Evolutionary conservation across 495 filamentous ascomycete genomes (phyloP).

Genomic region (Xylaria palmicola): DNA sequence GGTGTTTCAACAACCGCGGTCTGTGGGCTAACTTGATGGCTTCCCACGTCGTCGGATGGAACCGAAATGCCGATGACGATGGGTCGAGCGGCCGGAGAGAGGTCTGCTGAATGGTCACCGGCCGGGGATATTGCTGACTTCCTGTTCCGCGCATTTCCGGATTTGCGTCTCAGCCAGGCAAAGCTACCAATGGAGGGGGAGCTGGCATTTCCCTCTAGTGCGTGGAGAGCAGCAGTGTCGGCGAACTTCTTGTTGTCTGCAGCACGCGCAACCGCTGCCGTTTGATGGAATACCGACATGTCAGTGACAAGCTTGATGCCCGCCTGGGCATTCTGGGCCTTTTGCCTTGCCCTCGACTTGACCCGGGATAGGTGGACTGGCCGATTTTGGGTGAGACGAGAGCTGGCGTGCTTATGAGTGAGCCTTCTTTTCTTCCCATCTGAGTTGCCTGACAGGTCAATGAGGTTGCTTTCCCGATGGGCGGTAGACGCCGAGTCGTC

Average conservation of each 20-base stretch:
- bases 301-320: slow-evolving; percentile 68
- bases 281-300: slow-evolving; percentile 41
- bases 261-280: slow-evolving; percentile 11
- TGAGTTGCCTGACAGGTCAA: slow-evolving; percentile 20
- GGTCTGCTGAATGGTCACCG: slow-evolving; percentile 39
- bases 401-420: background rate
- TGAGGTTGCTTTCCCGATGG: slow-evolving; percentile 28
- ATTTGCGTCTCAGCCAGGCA: slow-evolving; percentile 43
- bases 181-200: slow-evolving; percentile 42
- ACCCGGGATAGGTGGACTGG: slow-evolving; percentile 32
- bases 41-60: slow-evolving; percentile 56
- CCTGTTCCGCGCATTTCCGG: slow-evolving; percentile 21
- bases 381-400: slow-evolving; percentile 23
- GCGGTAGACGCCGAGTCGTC: slow-evolving; percentile 25
- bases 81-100: slow-evolving; percentile 73
- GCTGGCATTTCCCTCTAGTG: slow-evolving; percentile 44
- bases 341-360: slow-evolving; percentile 50
- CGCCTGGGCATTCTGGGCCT: slow-evolving; percentile 55
- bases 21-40: slow-evolving; percentile 51
- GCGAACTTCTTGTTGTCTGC: slow-evolving; percentile 44
- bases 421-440: slow-evolving; percentile 11
- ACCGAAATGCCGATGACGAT: slow-evolving; percentile 80
- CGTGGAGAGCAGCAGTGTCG: slow-evolving; percentile 49
- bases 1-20: slow-evolving; percentile 46
- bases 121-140: slow-evolving; percentile 21